Evolutionary conservation across 2,329 filamentous ascomycete species (phyloP).

Genomic region (Botrytis fragariae): DNA sequence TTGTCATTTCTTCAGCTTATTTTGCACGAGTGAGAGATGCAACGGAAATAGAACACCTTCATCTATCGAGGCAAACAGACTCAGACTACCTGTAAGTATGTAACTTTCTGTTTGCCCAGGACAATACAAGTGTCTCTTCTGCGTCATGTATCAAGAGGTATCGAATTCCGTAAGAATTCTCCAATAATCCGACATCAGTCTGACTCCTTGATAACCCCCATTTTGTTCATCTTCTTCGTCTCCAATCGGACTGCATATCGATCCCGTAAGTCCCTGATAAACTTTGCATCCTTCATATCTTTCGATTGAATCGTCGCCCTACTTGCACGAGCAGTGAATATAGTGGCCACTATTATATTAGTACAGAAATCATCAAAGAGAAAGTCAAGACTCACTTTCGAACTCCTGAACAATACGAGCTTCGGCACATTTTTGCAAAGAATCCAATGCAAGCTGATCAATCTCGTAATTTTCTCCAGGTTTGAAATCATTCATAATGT

Average conservation of each 20-base stretch:
- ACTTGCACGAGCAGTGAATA: background rate
- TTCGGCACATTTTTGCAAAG: background rate
- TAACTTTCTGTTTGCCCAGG: background rate
- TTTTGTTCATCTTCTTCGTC: background rate
- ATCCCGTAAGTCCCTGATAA: background rate
- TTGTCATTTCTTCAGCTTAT: background rate
- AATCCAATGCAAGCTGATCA: background rate
- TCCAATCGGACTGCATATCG: background rate
- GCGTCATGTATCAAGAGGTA: background rate
- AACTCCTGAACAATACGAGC: background rate
- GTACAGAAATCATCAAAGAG: background rate
- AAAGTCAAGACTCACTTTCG: background rate
- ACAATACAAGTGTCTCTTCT: background rate
- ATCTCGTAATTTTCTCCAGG: background rate
- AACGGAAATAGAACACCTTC: background rate
- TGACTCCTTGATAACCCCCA: background rate
- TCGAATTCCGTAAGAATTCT: fast-evolving
- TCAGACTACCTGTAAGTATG: background rate
- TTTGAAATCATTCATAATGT: background rate
- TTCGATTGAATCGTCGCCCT: background rate
- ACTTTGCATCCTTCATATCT: background rate
- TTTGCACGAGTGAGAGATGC: background rate
- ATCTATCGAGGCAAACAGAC: background rate
- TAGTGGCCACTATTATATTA: background rate
- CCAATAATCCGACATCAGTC: background rate